Evolutionary conservation across 2,329 filamentous ascomycete species (phyloP).

Genomic region (Pseudocercospora crystallina): DNA sequence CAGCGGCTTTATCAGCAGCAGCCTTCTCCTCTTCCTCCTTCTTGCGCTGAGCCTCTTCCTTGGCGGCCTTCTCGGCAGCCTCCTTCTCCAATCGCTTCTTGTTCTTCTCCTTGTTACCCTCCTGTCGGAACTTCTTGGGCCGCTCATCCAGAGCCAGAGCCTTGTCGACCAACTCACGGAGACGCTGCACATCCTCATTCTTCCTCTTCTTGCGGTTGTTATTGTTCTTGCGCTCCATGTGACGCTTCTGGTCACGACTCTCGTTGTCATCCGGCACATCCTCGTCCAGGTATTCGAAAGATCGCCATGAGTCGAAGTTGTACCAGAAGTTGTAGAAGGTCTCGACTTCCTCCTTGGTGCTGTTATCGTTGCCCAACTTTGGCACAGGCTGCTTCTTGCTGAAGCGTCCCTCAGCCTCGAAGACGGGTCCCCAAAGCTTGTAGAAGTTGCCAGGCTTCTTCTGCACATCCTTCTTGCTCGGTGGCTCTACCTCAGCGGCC

Average conservation of each 20-base stretch:
- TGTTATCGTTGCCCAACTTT: constrained; percentile 77
- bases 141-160: constrained; percentile 82
- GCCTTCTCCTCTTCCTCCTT: constrained; percentile 68
- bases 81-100: constrained; percentile 90
- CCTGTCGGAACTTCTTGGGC: constrained; percentile 95
- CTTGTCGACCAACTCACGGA: constrained; percentile 87
- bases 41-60: constrained; percentile 78
- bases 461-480: constrained; percentile 82
- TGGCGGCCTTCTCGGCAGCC: constrained; percentile 81
- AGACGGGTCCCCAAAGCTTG: constrained; percentile 88
- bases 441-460: constrained; percentile 78
- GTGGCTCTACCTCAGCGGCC: constrained; percentile 85
- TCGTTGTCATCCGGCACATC: constrained; percentile 98
- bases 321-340: constrained; percentile 99
- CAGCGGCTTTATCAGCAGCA: constrained; percentile 79
- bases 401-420: constrained; percentile 91
- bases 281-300: constrained; percentile 98
- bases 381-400: constrained; percentile 89
- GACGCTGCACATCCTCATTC: constrained; percentile 90
- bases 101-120: constrained; percentile 91
- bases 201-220: constrained; percentile 99
- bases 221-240: constrained; percentile 97
- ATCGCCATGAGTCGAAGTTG: constrained; percentile 97
- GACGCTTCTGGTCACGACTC: constrained; percentile 97
- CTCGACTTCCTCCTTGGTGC: constrained; percentile 85